Evolutionary conservation across 805 yeast genomes (phyloP).

Genomic region (Yarrowia bubula): DNA sequence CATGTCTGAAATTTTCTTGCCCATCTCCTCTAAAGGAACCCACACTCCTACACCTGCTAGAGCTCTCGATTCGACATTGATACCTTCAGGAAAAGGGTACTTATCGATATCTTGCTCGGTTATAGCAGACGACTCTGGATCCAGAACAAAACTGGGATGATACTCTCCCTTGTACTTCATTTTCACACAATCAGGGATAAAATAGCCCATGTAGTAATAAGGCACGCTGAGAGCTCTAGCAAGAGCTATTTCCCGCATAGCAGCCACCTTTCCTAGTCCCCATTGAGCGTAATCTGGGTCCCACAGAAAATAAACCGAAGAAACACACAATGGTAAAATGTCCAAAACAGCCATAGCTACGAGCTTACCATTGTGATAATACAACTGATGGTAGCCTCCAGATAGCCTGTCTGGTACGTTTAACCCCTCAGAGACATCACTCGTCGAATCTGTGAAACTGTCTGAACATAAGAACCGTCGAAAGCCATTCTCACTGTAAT

Average conservation of each 20-base stretch:
- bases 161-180: constrained; percentile 79
- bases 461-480: constrained; percentile 63
- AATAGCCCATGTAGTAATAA: constrained; percentile 77
- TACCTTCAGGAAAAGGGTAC: background rate
- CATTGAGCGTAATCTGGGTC: constrained; percentile 71
- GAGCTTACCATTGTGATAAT: constrained; percentile 59
- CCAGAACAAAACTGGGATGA: constrained; percentile 39
- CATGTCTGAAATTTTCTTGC: background rate
- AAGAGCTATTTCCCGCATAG: constrained; percentile 64
- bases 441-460: background rate
- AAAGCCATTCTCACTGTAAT: constrained; percentile 51
- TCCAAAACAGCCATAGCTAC: constrained; percentile 78
- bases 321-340: constrained; percentile 62
- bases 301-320: constrained; percentile 86
- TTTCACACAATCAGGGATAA: constrained; percentile 72
- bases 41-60: constrained; percentile 11
- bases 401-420: constrained; percentile 13
- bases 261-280: constrained; percentile 76
- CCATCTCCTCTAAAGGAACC: constrained; percentile 17
- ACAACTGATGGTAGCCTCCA: constrained; percentile 80
- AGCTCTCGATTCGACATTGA: background rate
- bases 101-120: background rate
- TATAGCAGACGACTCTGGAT: constrained; percentile 33
- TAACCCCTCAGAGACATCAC: background rate
- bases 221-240: constrained; percentile 48